Conservation (phyloP, 805 yeast species). For the Tetrapisispora pingtungensis region DNA sequence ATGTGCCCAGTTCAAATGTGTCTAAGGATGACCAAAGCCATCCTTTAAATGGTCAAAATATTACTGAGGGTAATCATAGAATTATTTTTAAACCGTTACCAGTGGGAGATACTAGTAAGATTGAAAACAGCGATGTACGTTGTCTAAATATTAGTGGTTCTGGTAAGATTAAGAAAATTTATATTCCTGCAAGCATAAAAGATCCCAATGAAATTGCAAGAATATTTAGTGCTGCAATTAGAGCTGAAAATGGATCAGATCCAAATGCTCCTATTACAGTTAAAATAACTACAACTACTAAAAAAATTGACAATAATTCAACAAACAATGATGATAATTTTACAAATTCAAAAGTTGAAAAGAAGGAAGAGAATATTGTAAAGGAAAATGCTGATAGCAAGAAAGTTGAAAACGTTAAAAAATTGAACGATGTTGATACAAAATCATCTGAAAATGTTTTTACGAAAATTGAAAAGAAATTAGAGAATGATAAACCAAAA, state of each 20-base stretch:
- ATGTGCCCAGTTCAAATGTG: neutral
- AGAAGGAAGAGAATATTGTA: neutral
- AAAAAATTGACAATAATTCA: neutral
- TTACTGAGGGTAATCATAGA: neutral
- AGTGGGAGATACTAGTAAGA: neutral
- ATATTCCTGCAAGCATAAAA: slow-evolving; percentile 1
- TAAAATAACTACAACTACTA: neutral
- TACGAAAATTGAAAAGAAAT: too few species aligned
- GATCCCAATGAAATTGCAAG: slow-evolving; percentile 3
- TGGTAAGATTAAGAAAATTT: neutral
- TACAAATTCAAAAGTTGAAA: too few species aligned
- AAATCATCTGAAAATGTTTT: too few species aligned
- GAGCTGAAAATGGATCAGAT: slow-evolving; percentile 5
- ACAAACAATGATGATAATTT: too few species aligned
- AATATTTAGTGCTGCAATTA: slow-evolving; percentile 3
- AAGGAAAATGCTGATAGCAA: neutral
- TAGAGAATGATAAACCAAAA: too few species aligned
- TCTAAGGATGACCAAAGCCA: neutral
- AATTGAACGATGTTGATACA: too few species aligned
- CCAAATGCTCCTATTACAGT: neutral
- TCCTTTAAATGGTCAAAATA: neutral
- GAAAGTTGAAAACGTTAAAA: too few species aligned
- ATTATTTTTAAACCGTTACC: slow-evolving; percentile 3
- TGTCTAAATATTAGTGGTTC: slow-evolving; percentile 1
- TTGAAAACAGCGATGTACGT: neutral